phyloP scores from a whole-genome alignment of 306 rosid species.

The Casuarina cunninghamiana region DNA sequence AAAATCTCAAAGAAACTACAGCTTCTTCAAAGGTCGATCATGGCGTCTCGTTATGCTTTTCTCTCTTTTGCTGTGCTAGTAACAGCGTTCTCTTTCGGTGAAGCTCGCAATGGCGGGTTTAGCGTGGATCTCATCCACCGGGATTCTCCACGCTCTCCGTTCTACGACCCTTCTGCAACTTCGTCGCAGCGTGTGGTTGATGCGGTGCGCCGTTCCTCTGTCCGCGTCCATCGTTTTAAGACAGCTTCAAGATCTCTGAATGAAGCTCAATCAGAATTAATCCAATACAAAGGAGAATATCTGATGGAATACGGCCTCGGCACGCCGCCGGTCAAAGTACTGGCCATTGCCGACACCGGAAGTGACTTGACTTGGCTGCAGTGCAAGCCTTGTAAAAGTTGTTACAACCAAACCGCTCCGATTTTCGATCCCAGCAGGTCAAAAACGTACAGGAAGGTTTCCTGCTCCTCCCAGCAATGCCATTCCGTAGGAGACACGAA shows the following conservation, averaged over 20 bases:
- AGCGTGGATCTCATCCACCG: slow-evolving; percentile 14
- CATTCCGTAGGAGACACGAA: background rate
- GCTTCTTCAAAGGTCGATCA: background rate
- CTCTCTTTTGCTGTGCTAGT: background rate
- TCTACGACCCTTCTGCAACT: slow-evolving; percentile 2
- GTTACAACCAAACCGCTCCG: slow-evolving; percentile 44
- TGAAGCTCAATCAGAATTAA: slow-evolving; percentile 2
- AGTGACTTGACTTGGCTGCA: slow-evolving; percentile 62
- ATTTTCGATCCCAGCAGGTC: slow-evolving; percentile 47
- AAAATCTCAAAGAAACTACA: background rate
- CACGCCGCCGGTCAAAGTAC: slow-evolving; percentile 42
- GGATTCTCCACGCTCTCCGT: slow-evolving; percentile 8
- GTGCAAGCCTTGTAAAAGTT: slow-evolving; percentile 44
- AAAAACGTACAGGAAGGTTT: slow-evolving; percentile 14
- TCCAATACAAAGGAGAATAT: slow-evolving; percentile 23
- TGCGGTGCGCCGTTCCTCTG: slow-evolving; percentile 18
- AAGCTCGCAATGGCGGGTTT: slow-evolving; percentile 23
- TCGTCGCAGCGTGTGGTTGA: slow-evolving; percentile 4
- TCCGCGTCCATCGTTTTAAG: background rate
- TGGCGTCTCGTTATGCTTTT: background rate
- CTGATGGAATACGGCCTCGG: slow-evolving; percentile 48
- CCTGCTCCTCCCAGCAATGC: slow-evolving; percentile 26
- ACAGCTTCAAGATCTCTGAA: background rate
- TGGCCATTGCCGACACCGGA: slow-evolving; percentile 55
- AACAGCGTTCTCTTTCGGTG: background rate